phyloP scores from a whole-genome alignment of 345 rosid species.

The Sapria himalayana region DNA sequence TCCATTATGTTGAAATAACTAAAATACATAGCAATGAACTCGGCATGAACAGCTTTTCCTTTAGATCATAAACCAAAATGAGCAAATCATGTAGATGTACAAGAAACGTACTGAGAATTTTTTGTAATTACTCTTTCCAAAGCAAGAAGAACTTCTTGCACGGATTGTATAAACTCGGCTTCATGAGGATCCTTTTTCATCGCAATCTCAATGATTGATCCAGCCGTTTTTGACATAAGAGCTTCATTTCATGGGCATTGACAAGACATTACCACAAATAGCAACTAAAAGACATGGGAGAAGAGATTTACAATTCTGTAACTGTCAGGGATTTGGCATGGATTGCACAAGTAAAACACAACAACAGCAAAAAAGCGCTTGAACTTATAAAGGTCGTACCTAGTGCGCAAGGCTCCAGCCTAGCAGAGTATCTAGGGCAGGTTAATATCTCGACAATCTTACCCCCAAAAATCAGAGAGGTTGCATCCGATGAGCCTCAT shows the following conservation, averaged over 20 bases:
- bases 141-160: conserved; percentile 93
- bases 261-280: conserved; percentile 2
- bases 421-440: neutral
- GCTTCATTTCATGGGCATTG: conserved; percentile 39
- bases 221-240: conserved; percentile 97
- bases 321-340: no score
- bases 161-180: conserved; percentile 75
- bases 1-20: conserved; percentile 95
- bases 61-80: conserved; percentile 10
- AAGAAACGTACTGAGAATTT: conserved; percentile 84
- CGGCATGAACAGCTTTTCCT: conserved; percentile 6
- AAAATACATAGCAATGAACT: conserved; percentile 12
- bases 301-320: no score
- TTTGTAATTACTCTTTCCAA: conserved; percentile 96
- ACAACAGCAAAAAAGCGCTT: no score
- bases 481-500: no score
- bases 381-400: no score
- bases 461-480: no score
- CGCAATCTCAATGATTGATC: conserved; percentile 79
- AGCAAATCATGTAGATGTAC: no score
- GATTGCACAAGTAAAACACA: no score
- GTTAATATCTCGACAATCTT: no score
- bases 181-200: conserved; percentile 92
- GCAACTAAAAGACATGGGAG: no score
- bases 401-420: neutral